These are phyloP conservation scores for Aegilops sharonensis DNA, from an alignment of 176 grass and related monocot species.

Conservation along the genomic window DNA sequence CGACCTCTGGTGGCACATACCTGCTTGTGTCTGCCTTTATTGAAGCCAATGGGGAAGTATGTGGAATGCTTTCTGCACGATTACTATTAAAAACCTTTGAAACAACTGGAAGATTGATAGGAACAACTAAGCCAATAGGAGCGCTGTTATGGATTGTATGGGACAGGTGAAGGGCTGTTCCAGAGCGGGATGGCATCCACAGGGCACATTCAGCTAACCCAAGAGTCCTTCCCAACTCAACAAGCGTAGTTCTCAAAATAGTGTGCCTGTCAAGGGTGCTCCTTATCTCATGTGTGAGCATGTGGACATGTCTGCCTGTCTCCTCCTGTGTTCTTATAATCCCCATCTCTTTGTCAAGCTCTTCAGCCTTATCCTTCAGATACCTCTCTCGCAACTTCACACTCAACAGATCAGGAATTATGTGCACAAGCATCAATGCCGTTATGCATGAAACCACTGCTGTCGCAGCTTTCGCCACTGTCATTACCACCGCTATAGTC, in stretches of 20 bases:
- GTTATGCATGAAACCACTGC: conserved; percentile 87
- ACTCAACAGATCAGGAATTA: conserved; percentile 82
- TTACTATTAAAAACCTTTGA: conserved; percentile 60
- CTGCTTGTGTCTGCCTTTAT: conserved; percentile 40
- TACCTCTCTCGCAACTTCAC: conserved; percentile 75
- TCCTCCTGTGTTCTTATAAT: conserved; percentile 75
- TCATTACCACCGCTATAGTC: conserved; percentile 62
- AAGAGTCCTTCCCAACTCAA: conserved; percentile 73
- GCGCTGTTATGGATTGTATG: conserved; percentile 53
- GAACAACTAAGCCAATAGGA: conserved; percentile 42
- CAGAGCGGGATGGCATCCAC: conserved; percentile 76
- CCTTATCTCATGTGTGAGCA: conserved; percentile 94
- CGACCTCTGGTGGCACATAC: conserved; percentile 73
- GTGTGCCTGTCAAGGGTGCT: conserved; percentile 87
- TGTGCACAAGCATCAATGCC: conserved; percentile 79
- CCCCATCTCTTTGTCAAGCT: conserved; percentile 87
- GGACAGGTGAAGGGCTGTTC: conserved; percentile 61
- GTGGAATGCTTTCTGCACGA: conserved; percentile 45
- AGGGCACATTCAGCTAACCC: conserved; percentile 71
- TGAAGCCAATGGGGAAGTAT: conserved; percentile 54
- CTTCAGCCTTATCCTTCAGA: conserved; percentile 68
- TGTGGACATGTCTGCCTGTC: conserved; percentile 75
- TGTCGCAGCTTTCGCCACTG: conserved; percentile 57
- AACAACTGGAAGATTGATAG: conserved; percentile 56
- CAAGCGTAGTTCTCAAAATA: conserved; percentile 78